Conservation (phyloP, 1,139 yeast genomes). For the Geotrichum histeridarum region DNA sequence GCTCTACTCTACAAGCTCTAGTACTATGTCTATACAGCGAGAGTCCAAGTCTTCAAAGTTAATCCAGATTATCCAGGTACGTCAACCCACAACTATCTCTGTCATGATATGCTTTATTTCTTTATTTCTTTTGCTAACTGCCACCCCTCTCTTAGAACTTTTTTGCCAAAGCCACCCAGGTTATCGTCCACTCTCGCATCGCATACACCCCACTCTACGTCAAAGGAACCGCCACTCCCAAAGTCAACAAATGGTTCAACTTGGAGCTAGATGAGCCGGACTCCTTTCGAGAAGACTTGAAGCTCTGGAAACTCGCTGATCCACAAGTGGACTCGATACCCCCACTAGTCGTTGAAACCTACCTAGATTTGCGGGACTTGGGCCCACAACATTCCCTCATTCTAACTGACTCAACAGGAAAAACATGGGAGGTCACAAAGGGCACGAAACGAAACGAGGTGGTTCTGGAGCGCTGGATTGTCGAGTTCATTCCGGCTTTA, state of each 20-base stretch:
- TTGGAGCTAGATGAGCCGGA: constrained; percentile 51
- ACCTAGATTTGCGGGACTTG: constrained; percentile 62
- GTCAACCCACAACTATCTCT: too few species aligned
- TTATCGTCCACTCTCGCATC: constrained; percentile 45
- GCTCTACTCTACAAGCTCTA: neutral
- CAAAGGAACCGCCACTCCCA: constrained; percentile 26
- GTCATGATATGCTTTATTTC: too few species aligned
- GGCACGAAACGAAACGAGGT: constrained; percentile 66
- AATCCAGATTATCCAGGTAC: constrained; percentile 39
- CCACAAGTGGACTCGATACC: constrained; percentile 42
- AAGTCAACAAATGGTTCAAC: constrained; percentile 53
- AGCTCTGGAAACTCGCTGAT: constrained; percentile 51
- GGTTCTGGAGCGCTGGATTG: constrained; percentile 86
- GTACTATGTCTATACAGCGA: constrained; percentile 6
- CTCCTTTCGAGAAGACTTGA: constrained; percentile 50
- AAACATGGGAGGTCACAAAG: constrained; percentile 48
- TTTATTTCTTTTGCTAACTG: neutral
- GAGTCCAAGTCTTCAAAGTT: constrained; percentile 29
- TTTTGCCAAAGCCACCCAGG: constrained; percentile 65
- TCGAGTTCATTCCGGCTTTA: constrained; percentile 71
- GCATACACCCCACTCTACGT: constrained; percentile 24
- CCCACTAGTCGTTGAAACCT: constrained; percentile 82
- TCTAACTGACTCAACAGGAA: constrained; percentile 42
- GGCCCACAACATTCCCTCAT: constrained; percentile 54
- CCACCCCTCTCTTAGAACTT: constrained; percentile 46